Evolutionary conservation across 176 grass and related monocot genomes (phyloP), one percentile per base, ranked within the genome.

Genomic region (Carex pumila): DNA sequence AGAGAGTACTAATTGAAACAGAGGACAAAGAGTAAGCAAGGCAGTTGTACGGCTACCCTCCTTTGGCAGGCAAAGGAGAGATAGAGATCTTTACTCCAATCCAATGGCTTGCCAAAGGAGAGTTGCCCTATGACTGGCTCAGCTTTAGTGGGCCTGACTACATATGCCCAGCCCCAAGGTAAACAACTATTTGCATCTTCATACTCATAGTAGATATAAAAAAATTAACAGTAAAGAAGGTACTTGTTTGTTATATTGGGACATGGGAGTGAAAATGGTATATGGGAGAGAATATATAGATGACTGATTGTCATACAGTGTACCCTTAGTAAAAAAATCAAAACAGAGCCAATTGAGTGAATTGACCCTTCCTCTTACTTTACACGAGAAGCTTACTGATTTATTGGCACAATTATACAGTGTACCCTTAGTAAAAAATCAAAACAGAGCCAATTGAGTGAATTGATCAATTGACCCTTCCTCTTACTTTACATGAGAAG

Each of bases 111-210:
- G 87, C 87, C 87, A 81, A 88, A 88, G 87, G 82, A 88, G 87
- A 88, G 81, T 74, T 88, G 87, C 87, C 87, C 82, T 89, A 78
- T 47, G 84, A 89, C 84, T 78, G 41, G 7, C 39, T 59, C 83
- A 73, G 87, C 83, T 89, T 89, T 66, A 58, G 17, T 53, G 13
- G 22, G 57, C 13, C 29, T 63, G 53, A 17, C 22, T 58, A 39
- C 61, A 43, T 32, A 36, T 37, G 21, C 52, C 13, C 37, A 5
- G 37, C 37, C 13, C 0, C 5, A 80, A 80, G 76, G 76, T 80
- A 80, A 80, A 9, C 12, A 52, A 69, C 34, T 39, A 7, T 17
- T 62, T 69, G 18, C 32, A 37, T 18, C 65, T 7, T 69, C 65
- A 22, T 62, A 18, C 8, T 39, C 34, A 68, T 9, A 22, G 19